Percentiles rank a stretch among this genome's conserved stretches.
Evolutionary conservation across 495 filamentous ascomycete species (phyloP).

Genomic region (Letharia columbiana): DNA sequence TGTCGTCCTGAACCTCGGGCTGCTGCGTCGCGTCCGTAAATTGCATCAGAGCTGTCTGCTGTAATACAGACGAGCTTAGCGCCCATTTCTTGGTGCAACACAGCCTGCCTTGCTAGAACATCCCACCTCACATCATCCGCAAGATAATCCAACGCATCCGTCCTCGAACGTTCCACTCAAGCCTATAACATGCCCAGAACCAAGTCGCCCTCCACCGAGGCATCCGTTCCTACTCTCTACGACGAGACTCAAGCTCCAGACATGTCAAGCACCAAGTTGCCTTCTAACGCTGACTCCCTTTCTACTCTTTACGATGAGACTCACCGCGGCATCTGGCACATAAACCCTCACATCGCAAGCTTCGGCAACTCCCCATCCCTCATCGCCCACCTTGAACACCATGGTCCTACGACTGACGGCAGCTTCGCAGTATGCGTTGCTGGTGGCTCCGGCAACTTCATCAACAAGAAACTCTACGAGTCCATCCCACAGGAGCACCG

Average conservation of each 20-base stretch:
- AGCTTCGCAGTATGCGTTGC: neutral
- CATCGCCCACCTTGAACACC: slow-evolving; percentile 1
- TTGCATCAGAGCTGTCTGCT: too few species aligned
- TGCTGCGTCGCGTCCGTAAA: too few species aligned
- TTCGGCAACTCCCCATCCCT: neutral
- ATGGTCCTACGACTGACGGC: neutral
- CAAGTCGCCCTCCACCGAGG: neutral
- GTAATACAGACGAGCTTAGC: too few species aligned
- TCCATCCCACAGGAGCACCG: neutral
- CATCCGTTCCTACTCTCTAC: neutral
- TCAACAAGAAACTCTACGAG: neutral
- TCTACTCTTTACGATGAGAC: slow-evolving; percentile 1
- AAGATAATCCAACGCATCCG: too few species aligned
- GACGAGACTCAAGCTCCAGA: neutral
- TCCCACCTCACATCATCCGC: too few species aligned
- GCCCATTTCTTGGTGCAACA: too few species aligned
- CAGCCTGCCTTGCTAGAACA: too few species aligned
- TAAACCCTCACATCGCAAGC: neutral
- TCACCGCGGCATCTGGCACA: neutral
- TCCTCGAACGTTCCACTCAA: neutral
- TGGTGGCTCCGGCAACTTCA: neutral
- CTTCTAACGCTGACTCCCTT: too few species aligned
- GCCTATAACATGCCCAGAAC: neutral
- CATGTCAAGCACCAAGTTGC: neutral
- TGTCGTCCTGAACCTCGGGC: too few species aligned